Conservation (phyloP, 768 basidiomycete species). For the Suillus luteus region DNA sequence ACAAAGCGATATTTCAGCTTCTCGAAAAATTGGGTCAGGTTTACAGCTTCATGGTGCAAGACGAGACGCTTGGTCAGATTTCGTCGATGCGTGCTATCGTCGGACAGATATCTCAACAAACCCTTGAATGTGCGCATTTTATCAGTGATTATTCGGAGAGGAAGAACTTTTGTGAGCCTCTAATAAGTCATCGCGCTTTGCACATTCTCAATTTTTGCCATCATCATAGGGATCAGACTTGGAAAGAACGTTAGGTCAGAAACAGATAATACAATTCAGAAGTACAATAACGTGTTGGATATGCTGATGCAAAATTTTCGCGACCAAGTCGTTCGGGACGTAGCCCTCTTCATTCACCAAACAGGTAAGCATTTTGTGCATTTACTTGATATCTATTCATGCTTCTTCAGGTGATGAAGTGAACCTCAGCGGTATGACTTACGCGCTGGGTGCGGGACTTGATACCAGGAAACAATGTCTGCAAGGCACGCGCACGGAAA, state of each 20-base stretch:
- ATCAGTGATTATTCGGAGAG: not conserved
- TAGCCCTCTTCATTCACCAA: not conserved
- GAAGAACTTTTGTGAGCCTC: not conserved
- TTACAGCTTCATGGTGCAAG: not conserved
- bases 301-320: slow-evolving; percentile 6
- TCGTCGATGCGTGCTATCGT: not conserved
- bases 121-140: not conserved
- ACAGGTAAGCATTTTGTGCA: not conserved
- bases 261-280: not conserved
- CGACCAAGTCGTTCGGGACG: slow-evolving; percentile 7
- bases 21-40: slow-evolving; percentile 2
- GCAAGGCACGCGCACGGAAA: slow-evolving; percentile 22
- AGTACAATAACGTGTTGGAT: not conserved
- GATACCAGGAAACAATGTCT: slow-evolving; percentile 20
- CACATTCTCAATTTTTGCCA: not conserved
- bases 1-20: not conserved
- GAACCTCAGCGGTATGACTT: slow-evolving; percentile 1
- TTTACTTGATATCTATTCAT: not conserved
- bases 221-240: not conserved
- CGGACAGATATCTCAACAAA: not conserved
- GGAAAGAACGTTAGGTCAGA: slow-evolving; percentile 1
- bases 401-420: not conserved
- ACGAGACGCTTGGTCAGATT: not conserved
- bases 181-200: not conserved
- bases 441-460: slow-evolving; percentile 8